Base-by-base conservation (phyloP, 2,329 filamentous ascomycete genomes). In the Blumeria graminis region DNA sequence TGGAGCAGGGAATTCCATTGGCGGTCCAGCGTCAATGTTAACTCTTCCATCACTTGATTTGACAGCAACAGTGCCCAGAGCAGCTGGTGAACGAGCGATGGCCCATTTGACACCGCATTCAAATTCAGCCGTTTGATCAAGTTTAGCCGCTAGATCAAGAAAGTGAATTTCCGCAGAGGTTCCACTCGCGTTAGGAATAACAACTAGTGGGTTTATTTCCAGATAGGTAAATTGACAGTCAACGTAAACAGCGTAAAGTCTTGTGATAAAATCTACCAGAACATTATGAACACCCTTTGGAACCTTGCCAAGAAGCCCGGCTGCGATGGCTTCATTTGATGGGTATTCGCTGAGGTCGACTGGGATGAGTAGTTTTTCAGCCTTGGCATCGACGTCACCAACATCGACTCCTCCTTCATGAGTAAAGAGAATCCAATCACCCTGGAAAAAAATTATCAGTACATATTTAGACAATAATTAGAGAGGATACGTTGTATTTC, bases 191-290 rank as follows among this genome's bases (percentile, higher is more conserved):
- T 96, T 96, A 71, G 92, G 92, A 66, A 98, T 90, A 69, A 95
- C 92, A 60, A 98, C 92, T 62, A 98, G 76, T 64, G 92, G 92
- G 81, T 98, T 98, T 78, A 98, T 98, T 74, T 98, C 92, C 65
- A 98, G 87, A 76, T 98, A 98, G 68, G 92, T 96, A 80, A 98
- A 98, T 74, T 98, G 92, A 81, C 86, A 94, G 77, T 98, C 92
- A 62, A 96, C 92, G 68, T 96, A 98, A 74, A 98, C 92, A 65
- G 90, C 92, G 70, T 98, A 98, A 63, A 98, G 78, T 66, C 92
- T 83, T 67, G 87, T 87, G 75, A 98, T 98, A 79, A 98, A 98
- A 78, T 98, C 92, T 61, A 98, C 86, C 59, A 98, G 81, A 68
- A 98, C 92, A 68, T 94, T 95, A 80, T 98, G 92, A 55, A 98